These are phyloP conservation scores for Annulohypoxylon stygium DNA, from an alignment of 495 filamentous ascomycete species.

Conservation along the genomic window DNA sequence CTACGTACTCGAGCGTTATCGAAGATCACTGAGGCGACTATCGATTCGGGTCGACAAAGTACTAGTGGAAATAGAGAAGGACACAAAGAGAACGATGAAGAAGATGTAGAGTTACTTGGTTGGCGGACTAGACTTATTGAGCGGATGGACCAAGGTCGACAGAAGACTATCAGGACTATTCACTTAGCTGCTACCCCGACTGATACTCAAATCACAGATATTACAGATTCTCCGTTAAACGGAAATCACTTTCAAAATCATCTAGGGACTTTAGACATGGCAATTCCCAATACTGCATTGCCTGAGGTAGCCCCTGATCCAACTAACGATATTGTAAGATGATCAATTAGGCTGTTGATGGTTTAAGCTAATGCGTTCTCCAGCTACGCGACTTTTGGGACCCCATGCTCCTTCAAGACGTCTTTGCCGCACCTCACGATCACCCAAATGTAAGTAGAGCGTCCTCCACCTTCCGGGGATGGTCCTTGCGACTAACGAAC, in stretches of 20 bases:
- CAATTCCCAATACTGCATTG: neutral
- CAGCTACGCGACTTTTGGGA: neutral
- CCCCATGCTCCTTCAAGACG: neutral
- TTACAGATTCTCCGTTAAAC: neutral
- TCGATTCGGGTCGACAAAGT: neutral
- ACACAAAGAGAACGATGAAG: neutral
- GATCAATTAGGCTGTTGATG: neutral
- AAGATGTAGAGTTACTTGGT: neutral
- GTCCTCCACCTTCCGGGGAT: no score
- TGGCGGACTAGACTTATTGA: neutral
- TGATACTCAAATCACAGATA: neutral
- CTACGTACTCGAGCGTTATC: neutral
- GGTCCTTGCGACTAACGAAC: neutral
- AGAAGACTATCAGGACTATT: neutral
- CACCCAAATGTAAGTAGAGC: neutral
- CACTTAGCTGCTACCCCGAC: neutral
- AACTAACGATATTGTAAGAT: neutral
- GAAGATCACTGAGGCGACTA: neutral
- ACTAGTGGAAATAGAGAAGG: neutral
- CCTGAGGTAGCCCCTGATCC: neutral
- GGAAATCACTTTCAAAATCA: neutral
- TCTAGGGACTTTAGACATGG: neutral
- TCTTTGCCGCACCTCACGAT: neutral
- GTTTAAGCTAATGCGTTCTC: neutral
- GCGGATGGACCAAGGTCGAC: neutral